Evolutionary conservation across 2,329 filamentous ascomycete genomes (phyloP), one percentile per base, ranked within the genome.

Genomic region (Lachnellula hyalina): DNA sequence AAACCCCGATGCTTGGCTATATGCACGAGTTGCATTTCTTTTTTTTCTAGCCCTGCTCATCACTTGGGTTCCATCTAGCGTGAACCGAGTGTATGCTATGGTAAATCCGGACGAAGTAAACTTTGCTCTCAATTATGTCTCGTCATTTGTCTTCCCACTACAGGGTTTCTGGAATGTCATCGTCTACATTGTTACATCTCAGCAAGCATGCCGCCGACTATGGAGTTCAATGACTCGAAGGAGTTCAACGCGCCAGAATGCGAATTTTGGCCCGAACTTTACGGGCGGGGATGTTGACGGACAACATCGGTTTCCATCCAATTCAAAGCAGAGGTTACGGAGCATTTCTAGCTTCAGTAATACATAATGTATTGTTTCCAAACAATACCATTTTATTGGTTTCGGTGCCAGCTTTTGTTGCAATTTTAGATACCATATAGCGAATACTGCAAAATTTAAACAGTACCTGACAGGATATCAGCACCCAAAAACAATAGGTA

Each of bases 151-250:
- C 21, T 47, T 59, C 15, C 49, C 57, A 21, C 34, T 90, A 0
- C 89, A 93, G 66, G 89, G 89, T 0, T 87, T 90, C 64, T 92
- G 89, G 87, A 93, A 93, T 67, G 81, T 84, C 35, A 71, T 88
- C 56, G 89, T 93, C 59, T 93, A 92, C 70, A 71, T 83, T 15
- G 77, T 82, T 14, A 89, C 86, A 1, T 89, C 85, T 1, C 83
- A 83, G 77, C 72, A 79, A 12, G 55, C 55, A 19, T 57, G 55
- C 32, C 17, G 12, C n/a, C n/a, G 48, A 19, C 44, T 57, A 11
- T 47, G 19, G 19, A 40, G 34, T 12, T n/a, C n/a, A 9, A n/a
- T 15, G 15, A 47, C 42, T 35, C 44, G 44, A 17, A 53, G 53
- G 9, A 35, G 36, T 48, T 51, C 45, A 17, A 45, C 45, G n/a